Evolutionary conservation across 2,329 filamentous ascomycete species (phyloP).

Genomic region (Aspergillus fumigatus): DNA sequence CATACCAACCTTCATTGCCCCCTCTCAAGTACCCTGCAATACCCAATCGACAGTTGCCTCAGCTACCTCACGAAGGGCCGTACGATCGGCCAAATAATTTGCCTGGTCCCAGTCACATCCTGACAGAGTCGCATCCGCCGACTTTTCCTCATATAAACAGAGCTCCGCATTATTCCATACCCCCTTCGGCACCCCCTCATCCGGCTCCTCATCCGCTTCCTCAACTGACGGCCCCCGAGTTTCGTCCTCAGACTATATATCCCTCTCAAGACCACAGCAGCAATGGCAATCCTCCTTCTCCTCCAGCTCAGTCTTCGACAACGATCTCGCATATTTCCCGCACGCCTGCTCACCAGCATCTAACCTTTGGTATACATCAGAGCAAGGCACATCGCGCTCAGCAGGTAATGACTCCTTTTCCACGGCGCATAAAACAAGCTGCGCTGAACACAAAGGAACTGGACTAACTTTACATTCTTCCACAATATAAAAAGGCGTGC

Average conservation of each 20-base stretch:
- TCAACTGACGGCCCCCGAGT: constrained; percentile 27
- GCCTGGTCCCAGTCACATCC: constrained; percentile 25
- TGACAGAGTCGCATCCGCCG: constrained; percentile 22
- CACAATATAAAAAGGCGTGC: too few species aligned
- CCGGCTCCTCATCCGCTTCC: constrained; percentile 18
- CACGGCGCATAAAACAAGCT: not conserved
- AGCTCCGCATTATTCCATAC: constrained; percentile 26
- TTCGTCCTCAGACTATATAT: constrained; percentile 29
- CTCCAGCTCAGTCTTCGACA: too few species aligned
- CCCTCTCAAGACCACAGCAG: constrained; percentile 25
- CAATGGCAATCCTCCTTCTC: too few species aligned
- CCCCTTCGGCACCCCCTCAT: constrained; percentile 25
- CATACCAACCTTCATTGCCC: constrained; percentile 26
- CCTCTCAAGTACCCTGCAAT: constrained; percentile 27
- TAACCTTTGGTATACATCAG: constrained; percentile 34
- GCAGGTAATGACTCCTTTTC: constrained; percentile 34
- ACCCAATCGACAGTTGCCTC: constrained; percentile 31
- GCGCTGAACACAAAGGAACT: not conserved
- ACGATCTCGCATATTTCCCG: too few species aligned
- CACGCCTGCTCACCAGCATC: too few species aligned
- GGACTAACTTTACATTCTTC: too few species aligned
- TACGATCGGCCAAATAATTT: constrained; percentile 31
- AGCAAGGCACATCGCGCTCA: constrained; percentile 38
- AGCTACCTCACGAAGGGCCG: constrained; percentile 29
- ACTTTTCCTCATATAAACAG: constrained; percentile 33